Percentiles rank a stretch among this genome's conserved stretches.
phyloP scores from a whole-genome alignment of 495 filamentous ascomycete genomes.

The Glonium stellatum region DNA sequence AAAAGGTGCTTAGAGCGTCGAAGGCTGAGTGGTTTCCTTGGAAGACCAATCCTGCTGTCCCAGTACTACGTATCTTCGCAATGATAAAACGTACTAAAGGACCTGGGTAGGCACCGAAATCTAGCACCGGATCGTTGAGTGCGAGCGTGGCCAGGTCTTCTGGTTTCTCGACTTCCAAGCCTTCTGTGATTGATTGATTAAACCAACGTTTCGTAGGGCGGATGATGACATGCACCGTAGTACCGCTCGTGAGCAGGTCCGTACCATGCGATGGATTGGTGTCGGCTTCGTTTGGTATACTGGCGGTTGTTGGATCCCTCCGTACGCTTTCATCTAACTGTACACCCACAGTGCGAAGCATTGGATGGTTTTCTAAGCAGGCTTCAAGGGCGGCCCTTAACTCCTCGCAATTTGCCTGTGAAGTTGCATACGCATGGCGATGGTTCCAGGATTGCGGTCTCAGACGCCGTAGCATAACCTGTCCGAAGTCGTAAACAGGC shows the following conservation, averaged over 20 bases:
- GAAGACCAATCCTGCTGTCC: not conserved
- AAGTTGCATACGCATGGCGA: not conserved
- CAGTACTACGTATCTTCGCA: not conserved
- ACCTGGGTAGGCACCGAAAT: not conserved
- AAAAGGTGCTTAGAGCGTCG: not conserved
- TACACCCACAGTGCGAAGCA: not conserved
- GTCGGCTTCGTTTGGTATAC: not conserved
- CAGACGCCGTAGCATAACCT: not conserved
- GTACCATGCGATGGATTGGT: not conserved
- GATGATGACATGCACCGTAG: not conserved
- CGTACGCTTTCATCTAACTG: not conserved
- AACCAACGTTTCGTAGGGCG: not conserved
- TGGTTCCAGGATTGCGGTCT: not conserved
- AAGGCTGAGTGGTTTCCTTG: not conserved
- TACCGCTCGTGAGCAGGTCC: not conserved
- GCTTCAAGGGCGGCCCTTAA: not conserved
- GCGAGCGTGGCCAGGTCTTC: not conserved
- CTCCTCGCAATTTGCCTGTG: not conserved
- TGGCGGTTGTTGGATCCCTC: too few species aligned
- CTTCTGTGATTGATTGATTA: not conserved
- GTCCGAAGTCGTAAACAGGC: conserved; percentile 2
- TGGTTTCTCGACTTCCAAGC: not conserved
- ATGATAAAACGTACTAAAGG: not conserved
- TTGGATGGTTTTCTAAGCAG: not conserved
- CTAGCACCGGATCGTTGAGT: not conserved